Evolutionary conservation across 345 rosid species (phyloP).

Genomic region (Euclidium syriacum): DNA sequence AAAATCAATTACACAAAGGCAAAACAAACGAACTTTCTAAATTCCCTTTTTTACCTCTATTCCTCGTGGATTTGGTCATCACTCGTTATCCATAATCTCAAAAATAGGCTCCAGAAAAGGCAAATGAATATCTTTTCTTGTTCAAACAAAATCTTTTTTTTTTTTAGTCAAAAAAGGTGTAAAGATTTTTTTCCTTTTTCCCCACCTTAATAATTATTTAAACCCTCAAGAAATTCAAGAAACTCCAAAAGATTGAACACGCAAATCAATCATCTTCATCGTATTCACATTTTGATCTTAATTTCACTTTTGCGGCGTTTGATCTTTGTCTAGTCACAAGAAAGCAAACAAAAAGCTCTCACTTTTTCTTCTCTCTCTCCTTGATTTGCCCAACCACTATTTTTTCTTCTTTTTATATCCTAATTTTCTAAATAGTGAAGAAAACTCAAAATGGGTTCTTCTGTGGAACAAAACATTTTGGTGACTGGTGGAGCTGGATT

Average conservation of each 20-base stretch:
- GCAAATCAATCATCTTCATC: constrained; percentile 7
- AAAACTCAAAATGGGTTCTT: constrained; percentile 33
- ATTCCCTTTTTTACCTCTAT: background rate
- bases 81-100: constrained; percentile 25
- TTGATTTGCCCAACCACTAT: constrained; percentile 33
- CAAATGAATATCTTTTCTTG: background rate
- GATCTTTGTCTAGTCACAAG: constrained; percentile 30
- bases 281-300: background rate
- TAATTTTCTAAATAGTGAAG: background rate
- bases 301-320: constrained; percentile 8
- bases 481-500: constrained; percentile 99
- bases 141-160: constrained; percentile 17
- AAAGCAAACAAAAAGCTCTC: background rate
- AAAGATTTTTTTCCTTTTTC: background rate
- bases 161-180: constrained; percentile 13
- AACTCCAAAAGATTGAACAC: background rate
- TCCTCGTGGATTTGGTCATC: constrained; percentile 32
- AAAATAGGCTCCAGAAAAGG: constrained; percentile 13
- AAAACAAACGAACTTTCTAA: background rate
- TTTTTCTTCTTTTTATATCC: background rate
- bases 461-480: constrained; percentile 50
- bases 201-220: constrained; percentile 7
- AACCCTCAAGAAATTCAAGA: constrained; percentile 15
- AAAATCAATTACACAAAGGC: background rate
- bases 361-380: background rate